Percentiles rank a stretch among this genome's conserved stretches.
These are phyloP conservation scores for Boletales sp. DNA, from an alignment of 768 basidiomycete genomes.

Conservation along the genomic window DNA sequence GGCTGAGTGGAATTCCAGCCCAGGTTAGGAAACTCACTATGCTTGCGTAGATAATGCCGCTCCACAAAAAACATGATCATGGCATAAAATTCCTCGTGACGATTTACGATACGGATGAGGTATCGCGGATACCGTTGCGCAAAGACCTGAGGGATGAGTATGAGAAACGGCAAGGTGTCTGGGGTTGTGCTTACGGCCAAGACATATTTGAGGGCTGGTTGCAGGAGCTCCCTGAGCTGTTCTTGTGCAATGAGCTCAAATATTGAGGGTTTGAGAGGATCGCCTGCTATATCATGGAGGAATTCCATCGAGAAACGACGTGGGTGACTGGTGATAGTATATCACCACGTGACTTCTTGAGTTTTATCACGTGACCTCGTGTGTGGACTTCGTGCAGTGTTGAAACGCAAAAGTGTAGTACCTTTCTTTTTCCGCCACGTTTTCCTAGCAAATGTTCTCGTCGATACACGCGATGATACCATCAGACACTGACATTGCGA, in stretches of 20 bases:
- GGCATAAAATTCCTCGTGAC: slow-evolving; percentile 96
- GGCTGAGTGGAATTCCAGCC: slow-evolving; percentile 1
- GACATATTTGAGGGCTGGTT: slow-evolving; percentile 93
- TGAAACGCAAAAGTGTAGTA: too few relatives aligned
- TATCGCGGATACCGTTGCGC: slow-evolving; percentile 94
- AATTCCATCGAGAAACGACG: slow-evolving; percentile 60
- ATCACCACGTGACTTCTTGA: slow-evolving; percentile 23
- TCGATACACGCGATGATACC: slow-evolving; percentile 60
- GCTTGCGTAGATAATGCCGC: slow-evolving; percentile 81
- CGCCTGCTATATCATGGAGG: slow-evolving; percentile 71
- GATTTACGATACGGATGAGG: slow-evolving; percentile 84
- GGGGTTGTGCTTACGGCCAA: slow-evolving; percentile 60
- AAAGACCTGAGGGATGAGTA: slow-evolving; percentile 61
- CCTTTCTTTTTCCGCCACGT: slow-evolving; percentile 11
- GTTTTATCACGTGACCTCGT: slow-evolving; percentile 24
- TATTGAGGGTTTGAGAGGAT: slow-evolving; percentile 73
- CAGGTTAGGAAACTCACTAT: slow-evolving; percentile 50
- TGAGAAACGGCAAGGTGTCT: background rate
- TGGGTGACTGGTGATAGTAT: too few relatives aligned
- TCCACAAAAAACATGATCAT: slow-evolving; percentile 86
- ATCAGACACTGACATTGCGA: slow-evolving; percentile 70
- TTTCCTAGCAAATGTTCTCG: slow-evolving; percentile 49
- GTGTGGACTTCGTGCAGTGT: too few relatives aligned
- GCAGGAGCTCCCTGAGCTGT: slow-evolving; percentile 85
- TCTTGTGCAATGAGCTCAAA: slow-evolving; percentile 95